Evolutionary conservation across 1,284 basidiomycete genomes (phyloP).

Genomic region (Lentinula novae-zelandiae): DNA sequence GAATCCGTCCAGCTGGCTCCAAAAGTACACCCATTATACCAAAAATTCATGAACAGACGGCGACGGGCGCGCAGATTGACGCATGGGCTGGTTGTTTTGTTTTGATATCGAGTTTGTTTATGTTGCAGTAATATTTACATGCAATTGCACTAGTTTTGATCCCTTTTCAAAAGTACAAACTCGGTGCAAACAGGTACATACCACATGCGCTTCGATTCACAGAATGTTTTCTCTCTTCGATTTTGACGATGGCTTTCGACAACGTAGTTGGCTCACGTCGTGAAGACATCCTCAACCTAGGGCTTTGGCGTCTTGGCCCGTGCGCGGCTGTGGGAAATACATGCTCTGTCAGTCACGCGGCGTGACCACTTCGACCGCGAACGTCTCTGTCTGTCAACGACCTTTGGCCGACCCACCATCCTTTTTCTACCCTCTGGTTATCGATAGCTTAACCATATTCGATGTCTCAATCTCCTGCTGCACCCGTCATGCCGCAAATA

Average conservation of each 20-base stretch:
- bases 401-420: neutral
- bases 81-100: neutral
- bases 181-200: neutral
- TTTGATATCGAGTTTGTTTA: neutral
- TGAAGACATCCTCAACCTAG: neutral
- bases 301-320: neutral
- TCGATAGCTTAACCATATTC: neutral
- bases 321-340: neutral
- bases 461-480: constrained; percentile 37
- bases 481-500: constrained; percentile 41
- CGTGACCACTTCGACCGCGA: neutral
- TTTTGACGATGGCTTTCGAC: neutral
- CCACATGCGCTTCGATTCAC: neutral
- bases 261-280: neutral
- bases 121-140: neutral
- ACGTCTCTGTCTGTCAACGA: neutral
- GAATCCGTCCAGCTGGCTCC: no score
- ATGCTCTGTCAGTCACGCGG: neutral
- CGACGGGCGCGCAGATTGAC: no score
- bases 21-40: no score
- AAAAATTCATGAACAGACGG: no score
- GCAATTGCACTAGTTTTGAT: neutral
- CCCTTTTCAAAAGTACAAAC: neutral
- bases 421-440: neutral
- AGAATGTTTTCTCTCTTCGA: neutral